Conservation (phyloP, 805 yeast genomes). For the Brettanomyces sp. region DNA sequence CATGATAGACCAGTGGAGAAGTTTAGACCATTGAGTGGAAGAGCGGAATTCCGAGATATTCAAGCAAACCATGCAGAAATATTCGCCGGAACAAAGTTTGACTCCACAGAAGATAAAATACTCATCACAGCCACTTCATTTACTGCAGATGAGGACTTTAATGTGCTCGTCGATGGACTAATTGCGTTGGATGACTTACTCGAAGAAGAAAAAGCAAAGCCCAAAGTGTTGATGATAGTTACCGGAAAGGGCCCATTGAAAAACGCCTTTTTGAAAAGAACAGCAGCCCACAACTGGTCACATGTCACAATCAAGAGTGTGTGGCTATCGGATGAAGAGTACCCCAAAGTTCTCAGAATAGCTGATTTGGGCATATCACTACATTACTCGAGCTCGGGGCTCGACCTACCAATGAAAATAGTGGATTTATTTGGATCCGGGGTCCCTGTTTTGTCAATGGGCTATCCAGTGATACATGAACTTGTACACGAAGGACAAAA, state of each 20-base stretch:
- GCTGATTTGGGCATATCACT: constrained; percentile 87
- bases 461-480: constrained; percentile 71
- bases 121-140: constrained; percentile 85
- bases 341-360: constrained; percentile 62
- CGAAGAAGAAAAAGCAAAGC: constrained; percentile 20
- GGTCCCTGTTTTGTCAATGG: constrained; percentile 74
- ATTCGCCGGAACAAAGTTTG: constrained; percentile 16
- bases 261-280: constrained; percentile 27
- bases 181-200: constrained; percentile 41
- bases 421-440: constrained; percentile 96
- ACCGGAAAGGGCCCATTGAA: constrained; percentile 94
- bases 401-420: constrained; percentile 95
- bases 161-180: constrained; percentile 59
- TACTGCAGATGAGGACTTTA: constrained; percentile 91
- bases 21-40: constrained; percentile 42
- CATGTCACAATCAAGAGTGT: constrained; percentile 50
- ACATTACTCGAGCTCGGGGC: constrained; percentile 86
- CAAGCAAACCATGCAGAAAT: constrained; percentile 27
- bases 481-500: constrained; percentile 59
- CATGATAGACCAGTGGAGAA: constrained; percentile 78
- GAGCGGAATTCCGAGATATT: constrained; percentile 20
- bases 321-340: constrained; percentile 75
- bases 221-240: constrained; percentile 59
- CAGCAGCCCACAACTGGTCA: constrained; percentile 23
- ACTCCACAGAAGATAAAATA: constrained; percentile 40